These are phyloP conservation scores for Chloris gayana DNA, from an alignment of 176 grass and related monocot species.

Conservation along the genomic window DNA sequence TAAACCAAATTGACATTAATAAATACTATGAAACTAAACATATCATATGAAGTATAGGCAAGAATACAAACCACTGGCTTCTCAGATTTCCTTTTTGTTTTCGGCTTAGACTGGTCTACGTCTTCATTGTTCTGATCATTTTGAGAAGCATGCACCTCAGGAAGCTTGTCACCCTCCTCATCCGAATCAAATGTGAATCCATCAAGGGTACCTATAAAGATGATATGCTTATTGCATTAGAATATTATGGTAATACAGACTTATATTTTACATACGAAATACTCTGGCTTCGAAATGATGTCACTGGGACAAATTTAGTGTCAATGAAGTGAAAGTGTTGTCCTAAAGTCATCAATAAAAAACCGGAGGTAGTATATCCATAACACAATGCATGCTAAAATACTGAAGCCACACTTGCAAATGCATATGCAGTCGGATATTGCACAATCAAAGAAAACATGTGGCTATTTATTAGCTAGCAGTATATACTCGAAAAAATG, in stretches of 20 bases:
- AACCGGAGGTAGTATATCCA: background rate
- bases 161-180: constrained; percentile 63
- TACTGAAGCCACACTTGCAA: constrained; percentile 8
- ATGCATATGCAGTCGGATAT: constrained; percentile 2
- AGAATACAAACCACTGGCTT: constrained; percentile 49
- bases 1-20: background rate
- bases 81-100: constrained; percentile 68
- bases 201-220: constrained; percentile 75
- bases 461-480: background rate
- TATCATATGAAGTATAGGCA: constrained; percentile 1
- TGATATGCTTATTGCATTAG: constrained; percentile 4
- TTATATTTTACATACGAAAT: constrained; percentile 1
- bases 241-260: background rate
- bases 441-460: constrained; percentile 20
- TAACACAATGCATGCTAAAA: background rate
- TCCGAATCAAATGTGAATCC: constrained; percentile 96
- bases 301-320: too few relatives aligned
- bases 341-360: too few relatives aligned
- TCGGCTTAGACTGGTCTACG: constrained; percentile 58
- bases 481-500: background rate
- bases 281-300: too few relatives aligned
- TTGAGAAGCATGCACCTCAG: constrained; percentile 48
- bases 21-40: background rate
- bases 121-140: constrained; percentile 78
- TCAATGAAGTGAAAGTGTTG: too few relatives aligned